Percentiles rank a stretch among this genome's conserved stretches.
Evolutionary conservation across 2,329 filamentous ascomycete species (phyloP).

Genomic region (Trichoderma gracile): DNA sequence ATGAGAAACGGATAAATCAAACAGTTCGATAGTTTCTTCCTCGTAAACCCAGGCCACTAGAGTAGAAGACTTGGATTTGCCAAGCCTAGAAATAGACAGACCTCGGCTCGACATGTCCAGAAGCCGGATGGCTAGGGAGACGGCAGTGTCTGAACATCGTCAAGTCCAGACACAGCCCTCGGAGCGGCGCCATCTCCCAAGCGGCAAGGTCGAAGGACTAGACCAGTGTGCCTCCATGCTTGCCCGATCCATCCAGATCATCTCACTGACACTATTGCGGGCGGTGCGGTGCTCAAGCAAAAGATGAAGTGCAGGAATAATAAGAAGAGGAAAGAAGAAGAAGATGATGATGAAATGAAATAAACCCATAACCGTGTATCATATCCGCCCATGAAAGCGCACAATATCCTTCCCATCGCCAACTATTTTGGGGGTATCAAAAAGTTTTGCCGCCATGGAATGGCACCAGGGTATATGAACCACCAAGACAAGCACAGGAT

Average conservation of each 20-base stretch:
- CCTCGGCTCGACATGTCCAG: background rate
- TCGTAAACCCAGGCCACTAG: slow-evolving; percentile 30
- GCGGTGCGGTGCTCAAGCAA: background rate
- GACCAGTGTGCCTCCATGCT: slow-evolving; percentile 10
- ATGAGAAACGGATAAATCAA: slow-evolving; percentile 19
- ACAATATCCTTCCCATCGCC: slow-evolving; percentile 31
- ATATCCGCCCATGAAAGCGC: slow-evolving; percentile 27
- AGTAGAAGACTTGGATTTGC: background rate
- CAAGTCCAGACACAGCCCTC: background rate
- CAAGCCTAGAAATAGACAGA: background rate
- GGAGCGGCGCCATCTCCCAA: slow-evolving; percentile 6
- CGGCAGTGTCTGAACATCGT: background rate
- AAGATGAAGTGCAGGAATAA: background rate
- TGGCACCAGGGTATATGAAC: slow-evolving; percentile 29
- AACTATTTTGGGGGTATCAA: slow-evolving; percentile 42
- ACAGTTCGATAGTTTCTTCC: slow-evolving; percentile 29
- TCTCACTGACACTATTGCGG: slow-evolving; percentile 17
- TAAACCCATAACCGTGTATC: slow-evolving; percentile 23
- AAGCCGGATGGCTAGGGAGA: background rate
- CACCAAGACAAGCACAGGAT: slow-evolving; percentile 32
- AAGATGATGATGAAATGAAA: background rate
- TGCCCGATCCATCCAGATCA: slow-evolving; percentile 9
- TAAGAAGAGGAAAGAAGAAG: background rate
- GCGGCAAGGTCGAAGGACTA: slow-evolving; percentile 13
- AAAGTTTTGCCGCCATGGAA: slow-evolving; percentile 34